phyloP scores from a whole-genome alignment of 2,329 filamentous ascomycete species.

The Fonsecaea pedrosoi region DNA sequence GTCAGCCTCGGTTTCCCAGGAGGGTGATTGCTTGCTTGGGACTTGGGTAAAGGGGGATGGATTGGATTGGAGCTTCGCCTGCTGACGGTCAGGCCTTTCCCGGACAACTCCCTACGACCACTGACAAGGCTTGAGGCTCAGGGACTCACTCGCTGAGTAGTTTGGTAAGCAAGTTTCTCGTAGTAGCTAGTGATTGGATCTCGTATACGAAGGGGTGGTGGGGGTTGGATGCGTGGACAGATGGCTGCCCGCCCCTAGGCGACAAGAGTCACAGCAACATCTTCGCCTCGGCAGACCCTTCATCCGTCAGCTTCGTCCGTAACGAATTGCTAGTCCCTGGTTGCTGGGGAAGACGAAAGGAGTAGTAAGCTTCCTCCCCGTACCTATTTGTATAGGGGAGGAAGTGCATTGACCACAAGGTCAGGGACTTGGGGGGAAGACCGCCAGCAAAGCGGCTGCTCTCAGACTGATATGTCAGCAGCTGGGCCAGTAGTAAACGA shows the following conservation, averaged over 20 bases:
- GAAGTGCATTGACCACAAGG: too few relatives aligned
- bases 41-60: background rate
- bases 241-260: background rate
- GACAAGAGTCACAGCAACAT: too few relatives aligned
- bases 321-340: background rate
- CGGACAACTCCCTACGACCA: background rate
- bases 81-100: background rate
- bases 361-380: background rate
- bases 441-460: background rate
- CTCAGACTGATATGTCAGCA: slow-evolving; percentile 18
- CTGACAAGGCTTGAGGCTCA: background rate
- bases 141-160: background rate
- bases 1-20: background rate
- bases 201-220: background rate
- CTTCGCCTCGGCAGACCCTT: background rate
- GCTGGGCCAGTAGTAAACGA: background rate
- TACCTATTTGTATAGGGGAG: too few relatives aligned
- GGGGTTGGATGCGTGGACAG: background rate
- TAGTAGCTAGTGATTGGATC: background rate
- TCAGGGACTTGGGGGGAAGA: background rate
- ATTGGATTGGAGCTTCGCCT: background rate
- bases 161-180: background rate
- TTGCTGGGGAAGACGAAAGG: background rate
- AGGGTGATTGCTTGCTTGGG: background rate
- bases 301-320: slow-evolving; percentile 5